These are phyloP conservation scores for Trichoderma pleuroti DNA, from an alignment of 2,329 filamentous ascomycete species.

Conservation along the genomic window DNA sequence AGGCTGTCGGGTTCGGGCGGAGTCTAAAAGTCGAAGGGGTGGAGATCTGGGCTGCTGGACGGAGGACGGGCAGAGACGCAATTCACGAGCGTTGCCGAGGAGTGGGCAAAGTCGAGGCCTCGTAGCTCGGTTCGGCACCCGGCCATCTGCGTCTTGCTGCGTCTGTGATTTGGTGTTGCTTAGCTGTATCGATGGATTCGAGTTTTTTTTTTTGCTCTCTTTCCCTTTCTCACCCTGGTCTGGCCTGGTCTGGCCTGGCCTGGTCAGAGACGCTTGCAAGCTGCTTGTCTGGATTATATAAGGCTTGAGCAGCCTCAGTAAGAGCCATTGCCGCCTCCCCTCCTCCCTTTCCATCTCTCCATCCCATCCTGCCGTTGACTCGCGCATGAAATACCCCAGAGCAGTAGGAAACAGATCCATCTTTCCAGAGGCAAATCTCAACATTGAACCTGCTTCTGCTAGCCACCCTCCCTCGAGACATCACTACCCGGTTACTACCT, in stretches of 20 bases:
- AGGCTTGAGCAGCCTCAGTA: constrained; percentile 6
- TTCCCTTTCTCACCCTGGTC: neutral
- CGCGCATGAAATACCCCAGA: neutral
- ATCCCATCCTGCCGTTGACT: neutral
- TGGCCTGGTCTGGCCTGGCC: too few relatives aligned
- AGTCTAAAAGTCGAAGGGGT: constrained; percentile 1
- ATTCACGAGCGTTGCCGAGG: neutral
- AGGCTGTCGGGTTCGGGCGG: constrained; percentile 16
- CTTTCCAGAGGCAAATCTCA: neutral
- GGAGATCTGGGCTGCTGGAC: constrained; percentile 1
- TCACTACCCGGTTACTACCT: neutral
- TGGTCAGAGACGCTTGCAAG: neutral
- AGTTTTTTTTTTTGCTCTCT: neutral
- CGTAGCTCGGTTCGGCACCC: neutral
- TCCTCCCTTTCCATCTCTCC: neutral
- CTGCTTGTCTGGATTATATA: neutral
- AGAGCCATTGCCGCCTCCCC: neutral
- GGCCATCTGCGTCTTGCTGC: neutral
- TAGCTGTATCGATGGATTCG: neutral
- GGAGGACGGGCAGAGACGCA: neutral
- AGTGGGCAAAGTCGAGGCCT: neutral
- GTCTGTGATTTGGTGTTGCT: neutral
- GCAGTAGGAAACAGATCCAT: neutral
- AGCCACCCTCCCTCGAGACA: constrained; percentile 2
- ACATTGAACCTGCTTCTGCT: neutral